Percentiles rank a stretch among this genome's conserved stretches.
Evolutionary conservation across 225 moss, liverwort and hornwort genomes (phyloP).

Genomic region (Ulota crispa): DNA sequence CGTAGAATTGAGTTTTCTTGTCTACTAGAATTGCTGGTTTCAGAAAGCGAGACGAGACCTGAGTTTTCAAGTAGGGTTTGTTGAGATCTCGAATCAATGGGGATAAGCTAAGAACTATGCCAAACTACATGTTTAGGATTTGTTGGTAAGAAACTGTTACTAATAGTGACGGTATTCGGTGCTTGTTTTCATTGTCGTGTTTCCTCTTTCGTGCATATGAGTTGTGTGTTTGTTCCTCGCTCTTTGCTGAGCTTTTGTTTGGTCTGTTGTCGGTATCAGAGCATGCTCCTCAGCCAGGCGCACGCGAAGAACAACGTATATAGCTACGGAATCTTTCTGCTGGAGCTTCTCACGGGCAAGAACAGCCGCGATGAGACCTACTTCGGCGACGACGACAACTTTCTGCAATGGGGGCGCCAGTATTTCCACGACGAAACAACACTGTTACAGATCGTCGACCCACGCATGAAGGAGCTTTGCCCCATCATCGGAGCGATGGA

Average conservation of each 20-base stretch:
- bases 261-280: constrained; percentile 11
- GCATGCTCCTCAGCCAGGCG: constrained; percentile 27
- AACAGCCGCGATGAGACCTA: constrained; percentile 41
- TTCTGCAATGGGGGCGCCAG: constrained; percentile 43
- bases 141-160: neutral
- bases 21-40: neutral
- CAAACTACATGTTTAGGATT: neutral
- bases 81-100: neutral
- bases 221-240: neutral
- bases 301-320: constrained; percentile 44
- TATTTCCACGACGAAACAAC: constrained; percentile 32
- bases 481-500: constrained; percentile 39
- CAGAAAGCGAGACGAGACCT: neutral
- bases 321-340: constrained; percentile 45
- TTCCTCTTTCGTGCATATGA: neutral
- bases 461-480: constrained; percentile 34
- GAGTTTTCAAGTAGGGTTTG: neutral
- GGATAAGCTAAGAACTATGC: neutral
- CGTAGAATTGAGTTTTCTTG: neutral
- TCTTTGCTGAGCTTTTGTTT: neutral
- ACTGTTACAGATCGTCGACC: constrained; percentile 37
- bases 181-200: neutral
- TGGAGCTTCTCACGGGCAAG: constrained; percentile 61
- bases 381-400: constrained; percentile 35
- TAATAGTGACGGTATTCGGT: neutral